Base-by-base conservation (phyloP, 1,139 yeast species). In the Protomyces inundatus region DNA sequence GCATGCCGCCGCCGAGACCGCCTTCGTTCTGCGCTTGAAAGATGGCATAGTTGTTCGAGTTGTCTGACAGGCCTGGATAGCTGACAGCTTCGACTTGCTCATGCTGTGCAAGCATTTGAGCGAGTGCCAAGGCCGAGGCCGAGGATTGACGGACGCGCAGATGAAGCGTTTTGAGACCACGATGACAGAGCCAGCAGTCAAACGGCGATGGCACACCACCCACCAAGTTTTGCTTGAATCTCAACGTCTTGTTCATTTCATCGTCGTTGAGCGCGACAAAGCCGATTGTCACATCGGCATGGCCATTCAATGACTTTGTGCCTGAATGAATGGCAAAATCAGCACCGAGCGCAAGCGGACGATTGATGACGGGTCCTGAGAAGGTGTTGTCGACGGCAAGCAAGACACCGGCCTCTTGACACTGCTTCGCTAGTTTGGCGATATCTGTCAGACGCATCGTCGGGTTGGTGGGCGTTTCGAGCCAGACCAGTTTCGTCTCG, bases 321-420 rank as follows among this genome's bases (percentile, higher is more conserved):
- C 89, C 95, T 32, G 95, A 87, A 78, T 89, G 96, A 54, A 87
- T 86, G 64, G 88, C 95, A 67, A 88, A 82, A 73, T 88, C 95
- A 64, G 95, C 96, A 68, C 96, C 96, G 71, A 81, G 85, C 68
- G 76, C 78, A 74, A 89, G 81, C 69, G 96, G 96, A 79, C 88
- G 88, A 68, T 91, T 88, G 73, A 89, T 79, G 77, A 91, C 91
- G 71, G 97, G 97, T 30, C 96, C 90, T 73, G 91, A 81, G 82
- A 91, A 90, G 52, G 97, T 91, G 80, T 91, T 89, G 80, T 91
- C 97, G 67, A 89, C 96, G 50, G 86, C 95, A 69, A 89, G 80
- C 65, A 81, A 74, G 68, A 88, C 79, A 63, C 77, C 77, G 42
- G 55, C 52, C 67, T 75, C 75, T 57, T 79, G 79, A 52, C 71